Evolutionary conservation across 2,329 filamentous ascomycete genomes (phyloP).

Genomic region (Beauveria scarabaeidicola): DNA sequence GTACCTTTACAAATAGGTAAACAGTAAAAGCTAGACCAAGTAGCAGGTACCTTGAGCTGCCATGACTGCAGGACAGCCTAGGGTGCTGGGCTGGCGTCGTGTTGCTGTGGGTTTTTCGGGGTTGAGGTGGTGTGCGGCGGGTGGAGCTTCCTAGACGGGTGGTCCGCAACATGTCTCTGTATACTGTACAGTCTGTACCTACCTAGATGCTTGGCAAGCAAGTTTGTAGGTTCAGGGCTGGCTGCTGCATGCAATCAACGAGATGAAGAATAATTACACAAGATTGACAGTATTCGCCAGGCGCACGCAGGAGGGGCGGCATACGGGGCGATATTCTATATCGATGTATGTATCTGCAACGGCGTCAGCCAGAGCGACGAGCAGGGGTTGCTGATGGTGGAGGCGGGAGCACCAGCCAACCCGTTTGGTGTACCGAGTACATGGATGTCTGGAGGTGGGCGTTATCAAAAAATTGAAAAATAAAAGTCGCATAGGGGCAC

Average conservation of each 20-base stretch:
- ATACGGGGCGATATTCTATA: neutral
- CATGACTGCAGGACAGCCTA: too few species aligned
- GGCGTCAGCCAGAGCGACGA: neutral
- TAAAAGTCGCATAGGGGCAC: neutral
- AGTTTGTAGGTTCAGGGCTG: too few species aligned
- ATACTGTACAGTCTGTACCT: neutral
- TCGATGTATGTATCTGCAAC: neutral
- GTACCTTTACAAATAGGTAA: too few species aligned
- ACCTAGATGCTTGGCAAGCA: neutral
- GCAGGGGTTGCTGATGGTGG: neutral
- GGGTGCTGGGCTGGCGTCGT: neutral
- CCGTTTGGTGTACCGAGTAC: neutral
- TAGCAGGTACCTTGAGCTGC: too few species aligned
- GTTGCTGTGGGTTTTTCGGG: neutral
- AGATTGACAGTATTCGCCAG: neutral
- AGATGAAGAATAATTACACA: neutral
- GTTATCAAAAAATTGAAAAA: neutral
- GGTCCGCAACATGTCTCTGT: neutral
- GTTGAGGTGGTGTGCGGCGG: neutral
- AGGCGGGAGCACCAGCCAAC: neutral
- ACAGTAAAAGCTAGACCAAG: too few species aligned
- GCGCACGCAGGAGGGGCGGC: neutral
- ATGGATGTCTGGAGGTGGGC: neutral
- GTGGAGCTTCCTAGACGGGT: slow-evolving; percentile 4
- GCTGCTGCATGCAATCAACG: neutral